Conservation (phyloP, 2,329 filamentous ascomycete genomes). For the Raffaelea arxii region DNA sequence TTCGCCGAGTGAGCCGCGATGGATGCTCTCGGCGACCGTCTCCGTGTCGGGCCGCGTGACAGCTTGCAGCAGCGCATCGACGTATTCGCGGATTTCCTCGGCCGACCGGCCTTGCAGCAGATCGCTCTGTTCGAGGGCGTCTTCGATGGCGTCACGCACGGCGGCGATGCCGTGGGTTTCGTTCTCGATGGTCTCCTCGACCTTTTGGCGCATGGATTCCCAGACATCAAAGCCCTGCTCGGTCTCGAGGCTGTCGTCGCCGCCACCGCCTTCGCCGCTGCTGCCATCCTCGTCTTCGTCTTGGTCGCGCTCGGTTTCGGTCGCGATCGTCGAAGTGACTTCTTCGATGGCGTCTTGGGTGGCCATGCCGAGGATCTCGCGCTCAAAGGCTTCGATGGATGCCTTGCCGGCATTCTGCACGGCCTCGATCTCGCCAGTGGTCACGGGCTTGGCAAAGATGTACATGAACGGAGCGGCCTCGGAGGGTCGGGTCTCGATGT, state of each 20-base stretch:
- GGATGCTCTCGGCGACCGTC: slow-evolving; percentile 11
- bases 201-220: slow-evolving; percentile 44
- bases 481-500: slow-evolving; percentile 65
- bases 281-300: slow-evolving; percentile 13
- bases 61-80: slow-evolving; percentile 40
- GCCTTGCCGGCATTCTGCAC: slow-evolving; percentile 63
- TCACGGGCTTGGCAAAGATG: slow-evolving; percentile 80
- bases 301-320: slow-evolving; percentile 12
- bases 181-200: slow-evolving; percentile 48
- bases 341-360: slow-evolving; percentile 16
- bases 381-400: slow-evolving; percentile 60
- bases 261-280: slow-evolving; percentile 13
- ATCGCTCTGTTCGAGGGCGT: slow-evolving; percentile 45
- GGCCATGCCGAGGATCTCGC: slow-evolving; percentile 43
- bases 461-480: slow-evolving; percentile 60
- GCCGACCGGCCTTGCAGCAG: slow-evolving; percentile 35
- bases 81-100: slow-evolving; percentile 35
- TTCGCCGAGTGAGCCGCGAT: slow-evolving; percentile 6
- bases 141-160: slow-evolving; percentile 43
- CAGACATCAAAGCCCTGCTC: slow-evolving; percentile 29
- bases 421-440: slow-evolving; percentile 56
- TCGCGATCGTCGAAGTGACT: slow-evolving; percentile 7
- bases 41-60: slow-evolving; percentile 24
- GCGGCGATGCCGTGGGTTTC: slow-evolving; percentile 42
- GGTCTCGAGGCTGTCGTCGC: slow-evolving; percentile 15